Evolutionary conservation across 163 green algal species (phyloP).

Genomic region (Picocystis sp.): DNA sequence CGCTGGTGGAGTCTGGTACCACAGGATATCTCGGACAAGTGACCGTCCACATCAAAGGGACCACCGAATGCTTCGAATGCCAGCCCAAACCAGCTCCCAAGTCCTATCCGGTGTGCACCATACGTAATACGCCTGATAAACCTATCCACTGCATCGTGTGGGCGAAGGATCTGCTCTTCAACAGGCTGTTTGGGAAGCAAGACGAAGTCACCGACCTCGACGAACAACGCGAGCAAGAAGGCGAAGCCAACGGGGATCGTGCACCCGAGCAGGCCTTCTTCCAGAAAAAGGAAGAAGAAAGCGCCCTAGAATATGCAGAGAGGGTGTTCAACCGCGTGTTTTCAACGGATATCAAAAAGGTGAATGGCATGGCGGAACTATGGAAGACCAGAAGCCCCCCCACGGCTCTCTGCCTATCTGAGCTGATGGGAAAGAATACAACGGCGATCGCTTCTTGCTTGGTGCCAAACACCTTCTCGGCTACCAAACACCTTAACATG

Average conservation of each 20-base stretch:
- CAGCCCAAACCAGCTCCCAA: slow-evolving; percentile 64
- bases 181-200: slow-evolving; percentile 61
- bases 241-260: neutral
- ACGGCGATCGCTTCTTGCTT: no score
- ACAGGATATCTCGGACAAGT: slow-evolving; percentile 82
- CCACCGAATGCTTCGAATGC: slow-evolving; percentile 92
- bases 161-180: slow-evolving; percentile 93
- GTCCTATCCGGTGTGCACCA: slow-evolving; percentile 88
- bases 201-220: slow-evolving; percentile 31
- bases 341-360: slow-evolving; percentile 43
- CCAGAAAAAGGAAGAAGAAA: slow-evolving; percentile 39
- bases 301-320: slow-evolving; percentile 37
- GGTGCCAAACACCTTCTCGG: neutral
- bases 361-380: slow-evolving; percentile 50
- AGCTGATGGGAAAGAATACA: no score
- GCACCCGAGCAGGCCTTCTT: slow-evolving; percentile 44
- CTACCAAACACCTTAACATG: slow-evolving; percentile 33
- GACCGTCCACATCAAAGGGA: slow-evolving; percentile 61
- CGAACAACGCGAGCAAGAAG: slow-evolving; percentile 5
- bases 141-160: slow-evolving; percentile 97
- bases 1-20: slow-evolving; percentile 87
- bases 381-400: slow-evolving; percentile 40
- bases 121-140: slow-evolving; percentile 93
- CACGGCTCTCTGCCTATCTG: no score
- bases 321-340: slow-evolving; percentile 70